These are phyloP conservation scores for Raffaelea ambrosiae DNA, from an alignment of 2,329 filamentous ascomycete genomes.

Conservation along the genomic window DNA sequence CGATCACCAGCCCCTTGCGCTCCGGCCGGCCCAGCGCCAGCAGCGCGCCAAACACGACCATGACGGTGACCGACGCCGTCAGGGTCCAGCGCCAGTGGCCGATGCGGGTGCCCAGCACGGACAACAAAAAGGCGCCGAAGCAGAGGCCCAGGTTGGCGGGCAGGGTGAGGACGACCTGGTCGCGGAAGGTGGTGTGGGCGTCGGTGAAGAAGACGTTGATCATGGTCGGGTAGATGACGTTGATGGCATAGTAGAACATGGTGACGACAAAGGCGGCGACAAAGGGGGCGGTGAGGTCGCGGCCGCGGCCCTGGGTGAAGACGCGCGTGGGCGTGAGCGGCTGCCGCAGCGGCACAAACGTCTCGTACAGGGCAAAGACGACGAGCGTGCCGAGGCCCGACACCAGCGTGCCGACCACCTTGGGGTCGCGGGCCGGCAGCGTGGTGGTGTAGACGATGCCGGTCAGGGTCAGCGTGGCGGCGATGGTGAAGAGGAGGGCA, in stretches of 20 bases:
- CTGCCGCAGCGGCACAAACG: slow-evolving; percentile 25
- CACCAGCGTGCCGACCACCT: slow-evolving; percentile 27
- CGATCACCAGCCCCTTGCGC: slow-evolving; percentile 35
- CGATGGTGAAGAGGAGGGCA: slow-evolving; percentile 25
- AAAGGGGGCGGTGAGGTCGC: slow-evolving; percentile 38
- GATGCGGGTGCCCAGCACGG: slow-evolving; percentile 30
- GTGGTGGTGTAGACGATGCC: slow-evolving; percentile 30
- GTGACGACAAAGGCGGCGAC: slow-evolving; percentile 35
- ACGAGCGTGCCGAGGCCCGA: slow-evolving; percentile 25
- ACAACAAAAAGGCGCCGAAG: slow-evolving; percentile 31
- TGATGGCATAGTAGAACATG: slow-evolving; percentile 42
- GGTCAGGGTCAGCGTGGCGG: slow-evolving; percentile 26
- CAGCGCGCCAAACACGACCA: slow-evolving; percentile 37
- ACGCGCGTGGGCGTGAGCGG: slow-evolving; percentile 34
- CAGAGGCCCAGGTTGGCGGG: slow-evolving; percentile 35
- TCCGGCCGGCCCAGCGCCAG: slow-evolving; percentile 32
- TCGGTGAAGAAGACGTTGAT: slow-evolving; percentile 34
- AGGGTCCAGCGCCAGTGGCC: slow-evolving; percentile 38
- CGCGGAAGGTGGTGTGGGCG: slow-evolving; percentile 23
- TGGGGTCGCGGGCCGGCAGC: slow-evolving; percentile 23
- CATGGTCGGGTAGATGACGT: slow-evolving; percentile 38
- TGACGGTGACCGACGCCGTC: slow-evolving; percentile 31
- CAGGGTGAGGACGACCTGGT: slow-evolving; percentile 28
- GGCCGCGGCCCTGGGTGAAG: slow-evolving; percentile 33
- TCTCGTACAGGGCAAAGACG: slow-evolving; percentile 30